phyloP scores from a whole-genome alignment of 2,329 filamentous ascomycete species.

The Arthrobotrys pseudoclavata region DNA sequence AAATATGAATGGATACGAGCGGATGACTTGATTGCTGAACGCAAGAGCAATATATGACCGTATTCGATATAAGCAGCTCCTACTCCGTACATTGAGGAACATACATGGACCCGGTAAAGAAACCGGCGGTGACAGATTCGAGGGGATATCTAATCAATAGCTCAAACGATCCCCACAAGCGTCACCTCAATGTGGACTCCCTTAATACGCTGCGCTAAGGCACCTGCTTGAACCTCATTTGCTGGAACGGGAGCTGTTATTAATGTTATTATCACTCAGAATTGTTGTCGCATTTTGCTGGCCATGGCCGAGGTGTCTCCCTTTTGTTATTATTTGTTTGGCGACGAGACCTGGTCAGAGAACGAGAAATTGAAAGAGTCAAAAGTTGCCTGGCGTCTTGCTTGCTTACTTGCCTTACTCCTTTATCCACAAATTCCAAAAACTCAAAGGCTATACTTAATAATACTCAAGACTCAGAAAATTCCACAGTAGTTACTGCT shows the following conservation, averaged over 20 bases:
- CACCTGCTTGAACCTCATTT: constrained; percentile 44
- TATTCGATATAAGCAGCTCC: constrained; percentile 35
- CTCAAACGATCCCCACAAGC: constrained; percentile 52
- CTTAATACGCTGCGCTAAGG: constrained; percentile 47
- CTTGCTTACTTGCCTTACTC: constrained; percentile 9
- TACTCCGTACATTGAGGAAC: constrained; percentile 9
- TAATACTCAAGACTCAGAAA: constrained; percentile 5
- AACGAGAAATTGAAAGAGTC: constrained; percentile 47
- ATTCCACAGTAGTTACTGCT: constrained; percentile 8
- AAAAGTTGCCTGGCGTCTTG: constrained; percentile 20
- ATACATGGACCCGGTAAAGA: neutral
- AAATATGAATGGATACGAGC: constrained; percentile 14
- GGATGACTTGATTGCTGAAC: constrained; percentile 12
- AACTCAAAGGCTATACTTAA: neutral
- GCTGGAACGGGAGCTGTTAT: constrained; percentile 42
- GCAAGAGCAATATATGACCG: constrained; percentile 20
- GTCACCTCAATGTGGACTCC: constrained; percentile 20
- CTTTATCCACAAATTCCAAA: constrained; percentile 29
- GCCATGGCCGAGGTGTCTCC: constrained; percentile 40
- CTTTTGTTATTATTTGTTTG: constrained; percentile 34
- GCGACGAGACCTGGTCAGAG: constrained; percentile 19
- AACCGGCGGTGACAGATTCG: neutral
- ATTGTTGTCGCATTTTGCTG: constrained; percentile 44
- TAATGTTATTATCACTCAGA: constrained; percentile 43
- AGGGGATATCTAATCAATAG: constrained; percentile 33